phyloP scores from a whole-genome alignment of 495 filamentous ascomycete species.

The Neurospora intermedia region DNA sequence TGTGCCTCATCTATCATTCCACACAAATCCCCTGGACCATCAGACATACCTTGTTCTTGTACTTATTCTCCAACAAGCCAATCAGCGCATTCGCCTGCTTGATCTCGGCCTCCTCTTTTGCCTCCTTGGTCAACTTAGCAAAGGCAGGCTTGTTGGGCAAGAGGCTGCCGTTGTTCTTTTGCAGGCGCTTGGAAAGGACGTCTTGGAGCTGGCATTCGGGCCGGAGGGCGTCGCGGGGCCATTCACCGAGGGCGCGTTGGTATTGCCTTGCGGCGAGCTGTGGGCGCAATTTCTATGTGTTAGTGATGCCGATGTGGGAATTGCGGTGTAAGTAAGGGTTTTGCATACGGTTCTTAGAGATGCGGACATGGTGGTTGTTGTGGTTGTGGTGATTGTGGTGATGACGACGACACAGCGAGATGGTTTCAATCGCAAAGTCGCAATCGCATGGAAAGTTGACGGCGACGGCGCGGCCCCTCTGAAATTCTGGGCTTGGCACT shows the following conservation, averaged over 20 bases:
- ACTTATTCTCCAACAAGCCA: constrained; percentile 63
- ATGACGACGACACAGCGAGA: background rate
- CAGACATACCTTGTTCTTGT: constrained; percentile 44
- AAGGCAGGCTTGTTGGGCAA: constrained; percentile 15
- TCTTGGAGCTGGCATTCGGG: constrained; percentile 67
- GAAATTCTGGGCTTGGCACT: background rate
- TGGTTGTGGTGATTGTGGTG: constrained; percentile 7
- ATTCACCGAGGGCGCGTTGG: constrained; percentile 58
- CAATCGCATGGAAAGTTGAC: background rate
- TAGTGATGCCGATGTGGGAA: no score
- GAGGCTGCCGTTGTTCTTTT: constrained; percentile 35
- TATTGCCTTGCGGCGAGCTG: constrained; percentile 19
- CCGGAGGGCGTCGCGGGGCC: constrained; percentile 70
- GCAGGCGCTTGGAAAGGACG: constrained; percentile 53
- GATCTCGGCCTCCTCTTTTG: constrained; percentile 24
- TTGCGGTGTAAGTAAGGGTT: no score
- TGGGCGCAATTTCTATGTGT: no score
- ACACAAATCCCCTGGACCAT: no score
- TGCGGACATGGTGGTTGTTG: constrained; percentile 15
- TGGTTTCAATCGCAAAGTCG: background rate
- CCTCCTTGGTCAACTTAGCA: constrained; percentile 1
- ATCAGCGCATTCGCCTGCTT: constrained; percentile 64
- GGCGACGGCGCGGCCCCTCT: background rate
- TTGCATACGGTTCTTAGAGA: background rate
- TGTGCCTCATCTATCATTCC: background rate